phyloP scores from a whole-genome alignment of 345 rosid genomes.

The Streptanthus diversifolius region DNA sequence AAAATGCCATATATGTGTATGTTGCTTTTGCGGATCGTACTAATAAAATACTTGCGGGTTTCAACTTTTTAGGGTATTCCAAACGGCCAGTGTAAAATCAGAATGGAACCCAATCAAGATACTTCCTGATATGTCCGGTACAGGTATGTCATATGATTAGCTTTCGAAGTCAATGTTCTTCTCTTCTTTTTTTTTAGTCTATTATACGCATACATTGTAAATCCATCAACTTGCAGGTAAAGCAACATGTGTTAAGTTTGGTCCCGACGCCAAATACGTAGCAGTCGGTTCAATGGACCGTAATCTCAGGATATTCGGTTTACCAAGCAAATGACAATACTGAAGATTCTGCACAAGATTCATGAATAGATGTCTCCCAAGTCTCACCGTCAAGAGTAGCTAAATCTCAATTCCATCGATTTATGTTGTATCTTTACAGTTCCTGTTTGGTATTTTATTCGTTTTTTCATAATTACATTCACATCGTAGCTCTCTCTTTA shows the following conservation, averaged over 20 bases:
- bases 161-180: neutral
- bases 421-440: constrained; percentile 22
- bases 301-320: constrained; percentile 77
- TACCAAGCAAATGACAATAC: constrained; percentile 49
- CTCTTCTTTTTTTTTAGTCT: neutral
- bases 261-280: constrained; percentile 70
- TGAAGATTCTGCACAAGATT: constrained; percentile 40
- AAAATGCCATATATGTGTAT: neutral
- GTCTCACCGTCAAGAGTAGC: constrained; percentile 15
- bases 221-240: constrained; percentile 45
- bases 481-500: neutral
- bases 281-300: constrained; percentile 99
- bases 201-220: neutral
- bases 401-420: constrained; percentile 1
- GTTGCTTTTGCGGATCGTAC: neutral
- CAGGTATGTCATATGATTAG: constrained; percentile 47
- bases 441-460: neutral
- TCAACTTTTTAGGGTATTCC: constrained; percentile 57
- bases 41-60: neutral
- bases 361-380: constrained; percentile 14
- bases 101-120: constrained; percentile 91
- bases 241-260: constrained; percentile 74
- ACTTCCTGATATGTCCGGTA: constrained; percentile 91
- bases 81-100: constrained; percentile 86
- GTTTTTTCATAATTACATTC: neutral